Conservation (phyloP, 2,329 filamentous ascomycete species). For the Xylaria sp. region DNA sequence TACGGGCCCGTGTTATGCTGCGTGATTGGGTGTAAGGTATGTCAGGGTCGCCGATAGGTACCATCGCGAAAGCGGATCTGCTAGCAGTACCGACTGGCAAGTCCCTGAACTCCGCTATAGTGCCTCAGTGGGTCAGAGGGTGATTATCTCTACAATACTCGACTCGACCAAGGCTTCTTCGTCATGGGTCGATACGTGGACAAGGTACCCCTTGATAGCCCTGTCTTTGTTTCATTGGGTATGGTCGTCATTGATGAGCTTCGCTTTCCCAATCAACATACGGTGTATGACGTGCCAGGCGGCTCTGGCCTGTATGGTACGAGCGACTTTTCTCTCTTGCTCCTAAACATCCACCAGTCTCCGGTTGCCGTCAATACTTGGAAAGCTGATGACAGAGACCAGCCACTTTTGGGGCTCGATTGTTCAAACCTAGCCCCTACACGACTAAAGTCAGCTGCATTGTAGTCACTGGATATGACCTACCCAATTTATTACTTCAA, state of each 20-base stretch:
- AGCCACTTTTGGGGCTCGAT: constrained; percentile 22
- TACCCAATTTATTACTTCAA: constrained; percentile 5
- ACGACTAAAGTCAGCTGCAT: constrained; percentile 17
- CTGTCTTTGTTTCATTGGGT: constrained; percentile 18
- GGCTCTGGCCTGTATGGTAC: constrained; percentile 21
- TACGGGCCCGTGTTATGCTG: no score
- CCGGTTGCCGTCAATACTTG: not conserved
- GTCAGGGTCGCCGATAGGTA: no score
- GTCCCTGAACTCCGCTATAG: no score
- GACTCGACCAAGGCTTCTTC: no score
- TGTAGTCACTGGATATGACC: constrained; percentile 11
- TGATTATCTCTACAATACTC: no score
- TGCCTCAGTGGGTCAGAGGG: no score
- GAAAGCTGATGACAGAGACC: not conserved
- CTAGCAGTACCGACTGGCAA: no score
- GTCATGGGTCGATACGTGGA: no score
- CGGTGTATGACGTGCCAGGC: constrained; percentile 12
- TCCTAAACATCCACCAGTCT: no score
- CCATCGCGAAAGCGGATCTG: no score
- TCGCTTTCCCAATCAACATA: constrained; percentile 11
- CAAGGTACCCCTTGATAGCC: no score
- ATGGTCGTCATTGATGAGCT: constrained; percentile 25
- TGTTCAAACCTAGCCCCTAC: constrained; percentile 8
- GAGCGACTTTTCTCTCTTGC: not conserved
- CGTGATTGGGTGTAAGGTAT: no score